Evolutionary conservation across 1,284 basidiomycete species (phyloP), one percentile per base, ranked within the genome.

Genomic region (Austroboletus novae-zelandiae): DNA sequence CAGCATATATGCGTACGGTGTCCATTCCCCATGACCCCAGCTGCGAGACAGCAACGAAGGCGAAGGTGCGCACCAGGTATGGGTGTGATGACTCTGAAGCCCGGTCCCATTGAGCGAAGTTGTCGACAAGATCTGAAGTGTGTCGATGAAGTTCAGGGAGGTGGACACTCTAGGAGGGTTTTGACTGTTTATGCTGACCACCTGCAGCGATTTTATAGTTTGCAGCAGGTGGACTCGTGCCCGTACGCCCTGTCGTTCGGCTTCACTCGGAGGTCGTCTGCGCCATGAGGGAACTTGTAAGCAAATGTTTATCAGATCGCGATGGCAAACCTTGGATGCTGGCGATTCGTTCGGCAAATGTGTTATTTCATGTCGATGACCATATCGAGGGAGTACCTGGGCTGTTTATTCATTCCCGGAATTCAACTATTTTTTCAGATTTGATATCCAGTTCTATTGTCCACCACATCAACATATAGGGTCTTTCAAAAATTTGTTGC

Each of bases 261-360:
- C 91, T 89, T 31, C 54, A 80, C 79, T 47, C 97, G 75, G 94
- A 91, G 13, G 84, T 87, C 97, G 94, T 40, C 93, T 79, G 32
- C 94, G 76, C 45, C 93, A 95, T 40, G 98, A 78, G 61, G 40
- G 44, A 50, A 31, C 45, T 41, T 66, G 52, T 54, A 40, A 52
- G 50, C 34, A 40, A 52, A 43, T 48, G 45, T 57, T 62, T 57
- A 64, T 64, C 63, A 51, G 60, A 62, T 67, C 54, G 43, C 51
- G 65, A 61, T 64, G 59, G 50, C 52, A 50, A 52, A 49, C 56
- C 47, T 53, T 51, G 9, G 50, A 39, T 46, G 39, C 48, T 18
- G 59, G 61, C 54, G 60, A 67, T 55, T 51, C 31, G 56, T 59
- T 56, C 60, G 61, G 58, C 52, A 61, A 64, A 50, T 51, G 43